Conservation (phyloP, 345 rosid species). For the Salix suchowensis region DNA sequence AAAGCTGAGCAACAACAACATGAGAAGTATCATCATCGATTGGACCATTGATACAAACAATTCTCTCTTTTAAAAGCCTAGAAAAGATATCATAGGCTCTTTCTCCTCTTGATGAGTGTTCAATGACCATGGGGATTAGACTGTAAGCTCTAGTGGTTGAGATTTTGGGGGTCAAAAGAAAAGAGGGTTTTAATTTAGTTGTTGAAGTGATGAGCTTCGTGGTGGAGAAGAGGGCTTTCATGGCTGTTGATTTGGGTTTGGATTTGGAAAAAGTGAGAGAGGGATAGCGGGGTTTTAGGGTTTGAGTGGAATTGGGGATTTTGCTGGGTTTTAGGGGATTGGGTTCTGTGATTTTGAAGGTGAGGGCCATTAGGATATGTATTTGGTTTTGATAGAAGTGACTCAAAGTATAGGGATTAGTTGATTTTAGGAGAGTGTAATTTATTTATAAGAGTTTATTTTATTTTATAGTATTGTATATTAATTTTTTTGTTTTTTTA, state of each 20-base stretch:
- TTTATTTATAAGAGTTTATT: neutral
- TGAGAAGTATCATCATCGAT: conserved; percentile 88
- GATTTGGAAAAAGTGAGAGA: neutral
- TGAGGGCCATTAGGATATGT: neutral
- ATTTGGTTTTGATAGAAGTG: neutral
- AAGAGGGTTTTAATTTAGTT: neutral
- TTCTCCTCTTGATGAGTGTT: conserved; percentile 96
- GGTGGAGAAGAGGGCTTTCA: conserved; percentile 20
- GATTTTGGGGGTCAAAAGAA: neutral
- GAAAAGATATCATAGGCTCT: conserved; percentile 97
- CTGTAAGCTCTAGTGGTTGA: conserved; percentile 45
- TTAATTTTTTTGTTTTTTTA: too few species aligned
- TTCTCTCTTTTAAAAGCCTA: conserved; percentile 86
- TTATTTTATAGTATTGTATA: neutral
- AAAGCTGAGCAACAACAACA: conserved; percentile 97
- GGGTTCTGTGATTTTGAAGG: neutral
- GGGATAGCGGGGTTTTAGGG: neutral
- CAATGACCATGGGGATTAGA: conserved; percentile 90
- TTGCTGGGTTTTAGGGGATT: neutral
- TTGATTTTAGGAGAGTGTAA: neutral
- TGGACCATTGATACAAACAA: conserved; percentile 88
- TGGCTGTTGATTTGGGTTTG: neutral
- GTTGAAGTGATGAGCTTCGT: conserved; percentile 19
- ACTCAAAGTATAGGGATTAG: neutral
- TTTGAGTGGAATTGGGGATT: conserved; percentile 2